Evolutionary conservation across 1,284 basidiomycete species (phyloP).

Genomic region (Tremellales sp.): DNA sequence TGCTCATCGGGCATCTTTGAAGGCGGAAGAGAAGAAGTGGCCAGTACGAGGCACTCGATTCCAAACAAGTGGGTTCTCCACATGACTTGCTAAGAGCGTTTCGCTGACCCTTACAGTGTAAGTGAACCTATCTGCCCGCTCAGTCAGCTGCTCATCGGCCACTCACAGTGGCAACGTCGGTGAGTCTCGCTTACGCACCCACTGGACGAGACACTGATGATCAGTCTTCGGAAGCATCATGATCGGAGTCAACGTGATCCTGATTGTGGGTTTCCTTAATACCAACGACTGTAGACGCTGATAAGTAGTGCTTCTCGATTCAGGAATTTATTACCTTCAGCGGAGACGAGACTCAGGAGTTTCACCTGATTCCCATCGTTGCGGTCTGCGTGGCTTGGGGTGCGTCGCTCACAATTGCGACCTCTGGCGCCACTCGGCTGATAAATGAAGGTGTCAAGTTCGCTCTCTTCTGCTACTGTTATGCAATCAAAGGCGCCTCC

Average conservation of each 20-base stretch:
- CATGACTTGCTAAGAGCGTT: not conserved
- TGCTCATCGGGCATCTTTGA: slow-evolving; percentile 69
- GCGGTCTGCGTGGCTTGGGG: slow-evolving; percentile 78
- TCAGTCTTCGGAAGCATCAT: slow-evolving; percentile 63
- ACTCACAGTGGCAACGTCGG: slow-evolving; percentile 25
- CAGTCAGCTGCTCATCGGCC: no score
- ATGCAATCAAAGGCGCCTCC: slow-evolving; percentile 67
- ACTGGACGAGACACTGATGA: not conserved
- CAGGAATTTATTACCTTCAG: slow-evolving; percentile 63
- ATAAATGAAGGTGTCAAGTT: slow-evolving; percentile 67
- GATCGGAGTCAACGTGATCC: slow-evolving; percentile 39
- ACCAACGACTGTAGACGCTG: not conserved
- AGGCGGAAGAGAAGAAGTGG: slow-evolving; percentile 78
- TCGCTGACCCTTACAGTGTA: slow-evolving; percentile 9
- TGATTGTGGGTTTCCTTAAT: slow-evolving; percentile 22
- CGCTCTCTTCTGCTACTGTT: slow-evolving; percentile 80
- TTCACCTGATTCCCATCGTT: slow-evolving; percentile 77
- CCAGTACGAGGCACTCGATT: slow-evolving; percentile 85
- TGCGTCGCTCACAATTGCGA: slow-evolving; percentile 31
- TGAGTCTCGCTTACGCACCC: slow-evolving; percentile 1
- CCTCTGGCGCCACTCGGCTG: not conserved
- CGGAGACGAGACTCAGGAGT: slow-evolving; percentile 57
- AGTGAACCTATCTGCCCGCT: slow-evolving; percentile 4
- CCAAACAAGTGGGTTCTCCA: slow-evolving; percentile 62
- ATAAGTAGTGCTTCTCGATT: slow-evolving; percentile 64